Percentiles rank a stretch among this genome's conserved stretches.
Evolutionary conservation across 345 rosid species (phyloP).

Genomic region (Bruguiera gymnorhiza): DNA sequence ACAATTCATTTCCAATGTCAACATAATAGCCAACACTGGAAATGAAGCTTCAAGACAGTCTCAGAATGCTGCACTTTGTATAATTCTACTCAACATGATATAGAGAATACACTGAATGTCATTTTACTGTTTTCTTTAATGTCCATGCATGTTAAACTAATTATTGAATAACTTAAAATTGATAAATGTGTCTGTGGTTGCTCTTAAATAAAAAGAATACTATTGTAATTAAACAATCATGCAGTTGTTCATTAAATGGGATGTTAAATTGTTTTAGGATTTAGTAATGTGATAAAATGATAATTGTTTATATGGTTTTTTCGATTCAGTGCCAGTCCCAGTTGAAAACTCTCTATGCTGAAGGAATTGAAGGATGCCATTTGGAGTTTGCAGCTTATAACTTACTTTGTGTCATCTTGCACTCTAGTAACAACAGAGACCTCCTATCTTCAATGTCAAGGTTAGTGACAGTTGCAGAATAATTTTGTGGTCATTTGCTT

Average conservation of each 20-base stretch:
- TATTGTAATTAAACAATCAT: background rate
- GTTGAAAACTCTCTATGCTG: slow-evolving; percentile 82
- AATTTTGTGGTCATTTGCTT: background rate
- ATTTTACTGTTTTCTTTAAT: too few species aligned
- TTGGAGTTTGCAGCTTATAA: slow-evolving; percentile 93
- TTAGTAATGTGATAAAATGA: background rate
- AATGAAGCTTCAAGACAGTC: too few species aligned
- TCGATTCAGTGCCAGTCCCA: slow-evolving; percentile 87
- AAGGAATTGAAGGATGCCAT: slow-evolving; percentile 87
- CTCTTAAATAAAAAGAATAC: background rate
- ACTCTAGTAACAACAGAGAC: slow-evolving; percentile 81
- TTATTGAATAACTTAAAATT: too few species aligned
- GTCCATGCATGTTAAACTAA: too few species aligned
- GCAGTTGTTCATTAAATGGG: background rate
- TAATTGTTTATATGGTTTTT: slow-evolving; percentile 12
- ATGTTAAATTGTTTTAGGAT: background rate
- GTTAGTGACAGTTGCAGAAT: slow-evolving; percentile 36
- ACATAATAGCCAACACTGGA: too few species aligned
- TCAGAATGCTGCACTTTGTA: too few species aligned
- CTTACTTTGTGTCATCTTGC: slow-evolving; percentile 81
- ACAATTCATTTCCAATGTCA: too few species aligned
- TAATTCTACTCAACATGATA: too few species aligned
- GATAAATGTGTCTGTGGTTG: too few species aligned
- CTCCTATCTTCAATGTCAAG: slow-evolving; percentile 86
- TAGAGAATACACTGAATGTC: too few species aligned